Evolutionary conservation across 2,329 filamentous ascomycete genomes (phyloP).

Genomic region (Calonectria pseudoturangicola): DNA sequence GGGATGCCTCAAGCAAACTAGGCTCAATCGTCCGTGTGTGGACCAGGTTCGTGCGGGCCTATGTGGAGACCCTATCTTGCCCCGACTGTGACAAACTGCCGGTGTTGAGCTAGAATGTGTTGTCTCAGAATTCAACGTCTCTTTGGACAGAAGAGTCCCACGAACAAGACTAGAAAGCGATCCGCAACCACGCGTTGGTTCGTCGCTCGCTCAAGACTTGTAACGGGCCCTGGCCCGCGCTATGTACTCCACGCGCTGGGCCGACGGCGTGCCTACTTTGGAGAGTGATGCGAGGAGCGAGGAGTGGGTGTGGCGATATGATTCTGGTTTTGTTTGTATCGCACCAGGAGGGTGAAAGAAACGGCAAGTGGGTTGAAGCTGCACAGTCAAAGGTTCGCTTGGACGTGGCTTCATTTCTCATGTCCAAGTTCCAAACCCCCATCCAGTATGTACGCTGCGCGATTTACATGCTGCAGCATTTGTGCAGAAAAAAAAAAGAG

Average conservation of each 20-base stretch:
- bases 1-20: constrained; percentile 22
- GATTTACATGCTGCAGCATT: constrained; percentile 39
- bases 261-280: constrained; percentile 21
- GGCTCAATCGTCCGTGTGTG: constrained; percentile 28
- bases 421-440: constrained; percentile 16
- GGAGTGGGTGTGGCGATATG: not conserved
- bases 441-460: constrained; percentile 29
- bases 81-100: constrained; percentile 36
- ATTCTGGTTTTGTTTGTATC: not conserved
- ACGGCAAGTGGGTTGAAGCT: constrained; percentile 22
- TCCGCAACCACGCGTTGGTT: constrained; percentile 20
- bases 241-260: constrained; percentile 1
- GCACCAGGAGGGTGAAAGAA: constrained; percentile 8
- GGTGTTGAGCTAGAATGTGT: constrained; percentile 22
- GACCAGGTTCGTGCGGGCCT: constrained; percentile 29
- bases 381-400: constrained; percentile 35
- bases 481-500: constrained; percentile 5
- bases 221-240: constrained; percentile 30
- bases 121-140: constrained; percentile 38
- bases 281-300: constrained; percentile 17
- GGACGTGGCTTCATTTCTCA: constrained; percentile 25
- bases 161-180: constrained; percentile 31
- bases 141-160: constrained; percentile 26
- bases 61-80: constrained; percentile 34
- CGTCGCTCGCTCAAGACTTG: constrained; percentile 7